These are phyloP conservation scores for Artemisia tridentata DNA, from an alignment of 129 eudicot genomes.

Conservation along the genomic window DNA sequence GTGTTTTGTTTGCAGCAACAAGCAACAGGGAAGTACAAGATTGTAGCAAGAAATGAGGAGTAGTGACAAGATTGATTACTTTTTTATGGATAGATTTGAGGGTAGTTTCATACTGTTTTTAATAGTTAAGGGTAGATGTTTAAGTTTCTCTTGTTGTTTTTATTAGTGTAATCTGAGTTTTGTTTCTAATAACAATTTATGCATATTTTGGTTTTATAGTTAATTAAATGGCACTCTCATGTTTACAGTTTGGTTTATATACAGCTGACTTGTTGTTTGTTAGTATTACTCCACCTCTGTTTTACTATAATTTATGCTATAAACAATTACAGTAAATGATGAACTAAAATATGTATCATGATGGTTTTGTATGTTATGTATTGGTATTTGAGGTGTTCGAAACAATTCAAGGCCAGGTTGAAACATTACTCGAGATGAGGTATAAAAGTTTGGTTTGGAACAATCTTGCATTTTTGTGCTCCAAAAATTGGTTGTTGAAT, in stretches of 20 bases:
- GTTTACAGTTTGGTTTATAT: background rate
- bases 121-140: background rate
- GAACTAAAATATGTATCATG: no score
- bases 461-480: background rate
- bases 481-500: background rate
- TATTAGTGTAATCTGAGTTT: background rate
- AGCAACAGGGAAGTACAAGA: conserved; percentile 86
- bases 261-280: conserved; percentile 1
- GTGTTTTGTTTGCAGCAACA: conserved; percentile 75
- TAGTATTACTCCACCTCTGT: no score
- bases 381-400: background rate
- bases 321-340: no score
- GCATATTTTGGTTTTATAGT: conserved; percentile 12
- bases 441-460: background rate
- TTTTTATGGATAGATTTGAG: background rate
- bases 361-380: background rate
- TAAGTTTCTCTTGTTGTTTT: background rate
- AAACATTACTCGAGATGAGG: background rate
- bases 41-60: conserved; percentile 67
- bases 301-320: no score
- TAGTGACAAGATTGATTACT: conserved; percentile 19
- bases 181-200: conserved; percentile 11
- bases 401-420: background rate
- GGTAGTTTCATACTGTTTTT: conserved; percentile 13
- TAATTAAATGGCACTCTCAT: background rate